Evolutionary conservation across 495 filamentous ascomycete species (phyloP), one percentile per base, ranked within the genome.

Genomic region (Lentithecium fluviatile): DNA sequence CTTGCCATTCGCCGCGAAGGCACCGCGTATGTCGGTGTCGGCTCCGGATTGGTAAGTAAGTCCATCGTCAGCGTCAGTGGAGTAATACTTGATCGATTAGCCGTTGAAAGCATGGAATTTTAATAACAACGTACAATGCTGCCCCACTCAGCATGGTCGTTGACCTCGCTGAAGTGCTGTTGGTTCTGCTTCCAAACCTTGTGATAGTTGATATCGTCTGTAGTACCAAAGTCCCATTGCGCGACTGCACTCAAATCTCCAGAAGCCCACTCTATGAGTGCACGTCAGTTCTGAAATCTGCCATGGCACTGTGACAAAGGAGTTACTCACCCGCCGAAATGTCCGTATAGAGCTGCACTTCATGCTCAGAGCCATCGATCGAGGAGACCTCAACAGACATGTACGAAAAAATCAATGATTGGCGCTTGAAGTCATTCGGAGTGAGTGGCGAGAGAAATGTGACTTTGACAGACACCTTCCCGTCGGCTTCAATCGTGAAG

Each of bases 91-190:
- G 25, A 29, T 6, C 19, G 24, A 37, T 58, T 12, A 64, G 60
- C 20, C 26, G 10, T 19, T 32, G 23, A 8, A 2, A 37, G 8
- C 13, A 2, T 40, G 17, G 2, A n/a, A n/a, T 38, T 13, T 40
- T 13, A 15, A 29, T n/a, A 25, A 15, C 1, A 46, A 89, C 1
- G 71, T 89, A 83, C 52, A 92, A 55, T 71, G 2, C 84, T 88
- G 7, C 92, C 92, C 92, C 92, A 96, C 79, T 95, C 90, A 0
- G 87, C 82, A 40, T 84, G 84, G 61, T 95, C 90, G 26, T 71
- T 75, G 48, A 82, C 81, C 69, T 96, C 92, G 6, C 83, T 85
- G 36, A 95, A 78, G 10, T 84, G 74, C 62, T 85, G 74, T 71
- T 95, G 84, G 12, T 75, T 75, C 48, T 77, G 76, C 49, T 87